Evolutionary conservation across 2,329 filamentous ascomycete species (phyloP).

Genomic region (Botrytis hyacinthi): DNA sequence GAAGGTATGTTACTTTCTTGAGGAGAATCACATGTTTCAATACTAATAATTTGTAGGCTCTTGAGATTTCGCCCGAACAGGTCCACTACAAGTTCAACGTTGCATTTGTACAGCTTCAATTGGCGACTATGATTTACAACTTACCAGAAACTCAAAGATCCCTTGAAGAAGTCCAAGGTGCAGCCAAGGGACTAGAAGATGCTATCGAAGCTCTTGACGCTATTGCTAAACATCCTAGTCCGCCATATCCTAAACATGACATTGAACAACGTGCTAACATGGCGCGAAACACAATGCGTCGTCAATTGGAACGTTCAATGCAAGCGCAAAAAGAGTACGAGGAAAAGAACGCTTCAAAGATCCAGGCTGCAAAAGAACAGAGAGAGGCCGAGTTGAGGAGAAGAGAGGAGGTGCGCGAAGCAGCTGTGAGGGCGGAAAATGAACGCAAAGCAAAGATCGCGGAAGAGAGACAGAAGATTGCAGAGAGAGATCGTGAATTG

Average conservation of each 20-base stretch:
- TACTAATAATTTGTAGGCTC: conserved; percentile 54
- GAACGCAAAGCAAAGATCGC: conserved; percentile 77
- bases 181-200: conserved; percentile 75
- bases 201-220: conserved; percentile 73
- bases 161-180: conserved; percentile 75
- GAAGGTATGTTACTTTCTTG: conserved; percentile 48
- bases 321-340: conserved; percentile 88
- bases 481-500: conserved; percentile 69
- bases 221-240: conserved; percentile 59
- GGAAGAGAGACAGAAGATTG: conserved; percentile 81
- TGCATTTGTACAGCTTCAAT: conserved; percentile 93
- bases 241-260: conserved; percentile 87
- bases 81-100: conserved; percentile 96
- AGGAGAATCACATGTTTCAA: background rate
- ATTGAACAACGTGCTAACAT: conserved; percentile 96
- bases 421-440: conserved; percentile 64
- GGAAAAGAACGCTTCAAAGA: conserved; percentile 84
- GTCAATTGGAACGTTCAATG: conserved; percentile 82
- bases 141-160: conserved; percentile 75
- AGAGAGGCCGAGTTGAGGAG: conserved; percentile 77
- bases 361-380: conserved; percentile 74
- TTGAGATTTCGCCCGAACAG: conserved; percentile 76
- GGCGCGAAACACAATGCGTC: conserved; percentile 91
- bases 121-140: conserved; percentile 75
- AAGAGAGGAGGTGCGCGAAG: conserved; percentile 73